phyloP scores from a whole-genome alignment of 2,329 filamentous ascomycete genomes.

The Cryoendolithus antarcticus region DNA sequence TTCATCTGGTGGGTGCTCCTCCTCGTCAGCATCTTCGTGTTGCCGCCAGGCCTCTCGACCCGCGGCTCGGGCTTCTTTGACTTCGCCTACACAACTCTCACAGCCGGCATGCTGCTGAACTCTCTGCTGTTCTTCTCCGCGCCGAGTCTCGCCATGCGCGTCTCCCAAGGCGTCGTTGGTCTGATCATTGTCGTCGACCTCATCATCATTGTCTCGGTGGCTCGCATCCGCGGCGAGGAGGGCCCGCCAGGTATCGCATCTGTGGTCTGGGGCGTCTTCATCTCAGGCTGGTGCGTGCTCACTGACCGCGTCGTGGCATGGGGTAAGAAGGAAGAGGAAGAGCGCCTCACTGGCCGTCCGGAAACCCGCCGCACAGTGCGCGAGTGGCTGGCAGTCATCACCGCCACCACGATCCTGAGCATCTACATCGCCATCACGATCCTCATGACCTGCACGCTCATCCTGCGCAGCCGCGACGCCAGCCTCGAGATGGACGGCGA shows the following conservation, averaged over 20 bases:
- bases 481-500: constrained; percentile 61
- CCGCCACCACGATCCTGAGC: constrained; percentile 59
- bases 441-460: constrained; percentile 66
- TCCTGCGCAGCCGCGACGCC: constrained; percentile 68
- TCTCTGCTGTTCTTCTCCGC: constrained; percentile 77
- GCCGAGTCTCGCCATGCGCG: constrained; percentile 66
- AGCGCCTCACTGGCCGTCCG: constrained; percentile 75
- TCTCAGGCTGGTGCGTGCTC: constrained; percentile 65
- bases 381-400: constrained; percentile 73
- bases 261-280: constrained; percentile 69
- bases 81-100: constrained; percentile 70
- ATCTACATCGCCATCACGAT: constrained; percentile 56
- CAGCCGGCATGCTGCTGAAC: constrained; percentile 62
- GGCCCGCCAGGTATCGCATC: constrained; percentile 83
- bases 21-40: constrained; percentile 82
- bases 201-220: constrained; percentile 66
- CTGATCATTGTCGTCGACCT: constrained; percentile 59
- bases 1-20: constrained; percentile 90
- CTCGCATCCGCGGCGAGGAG: constrained; percentile 67
- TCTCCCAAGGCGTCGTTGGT: constrained; percentile 57
- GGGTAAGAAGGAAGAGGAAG: constrained; percentile 88
- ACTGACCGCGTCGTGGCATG: constrained; percentile 75
- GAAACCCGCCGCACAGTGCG: constrained; percentile 70
- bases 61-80: constrained; percentile 84
- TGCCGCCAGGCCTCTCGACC: constrained; percentile 71